Base-by-base conservation (phyloP, 768 basidiomycete genomes). In the Agaricus blazei region DNA sequence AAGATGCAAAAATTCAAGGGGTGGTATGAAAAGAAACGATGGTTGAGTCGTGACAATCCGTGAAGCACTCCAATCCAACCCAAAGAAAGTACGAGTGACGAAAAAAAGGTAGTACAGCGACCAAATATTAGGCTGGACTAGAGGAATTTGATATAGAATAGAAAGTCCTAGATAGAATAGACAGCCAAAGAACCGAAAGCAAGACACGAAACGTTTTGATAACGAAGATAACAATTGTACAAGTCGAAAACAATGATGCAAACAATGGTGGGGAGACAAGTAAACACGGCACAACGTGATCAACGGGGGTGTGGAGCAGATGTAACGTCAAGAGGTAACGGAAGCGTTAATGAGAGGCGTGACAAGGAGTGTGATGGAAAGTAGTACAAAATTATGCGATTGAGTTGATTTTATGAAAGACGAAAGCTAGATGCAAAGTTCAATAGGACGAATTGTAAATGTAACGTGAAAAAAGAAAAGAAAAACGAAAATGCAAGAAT, bases 341-440 rank as follows among this genome's bases (percentile, higher is more conserved):
- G 47, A 50, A n/a, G 44, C 48, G 36, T 38, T 34, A 56, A 50
- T 12, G 54, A 56, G 24, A 19, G 54, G 43, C 48, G 19, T 27
- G 3, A 45, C 19, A 56, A 56, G n/a, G 54, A 56, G 48, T 24
- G 54, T 56, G 54, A 9, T 26, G 23, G 9, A 48, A 34, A 42
- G 12, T 26, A 40, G n/a, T 9, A 49, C 4, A 28, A 48, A 9
- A 34, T 11, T 14, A 49, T 26, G 36, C 45, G 27, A 19, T 19
- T n/a, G 34, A 15, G 23, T 34, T n/a, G 34, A 34, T 19, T 8
- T 34, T 19, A 34, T 36, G 19, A 23, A 37, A 49, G 8, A 5
- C 9, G 8, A 49, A 47, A 36, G 27, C n/a, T 9, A 31, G 42
- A 48, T 48, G 46, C 38, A 48, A 54, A 11, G 34, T 34, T 7